These are phyloP conservation scores for Phaeophleospora eucalypticola DNA, from an alignment of 2,329 filamentous ascomycete genomes.

Conservation along the genomic window DNA sequence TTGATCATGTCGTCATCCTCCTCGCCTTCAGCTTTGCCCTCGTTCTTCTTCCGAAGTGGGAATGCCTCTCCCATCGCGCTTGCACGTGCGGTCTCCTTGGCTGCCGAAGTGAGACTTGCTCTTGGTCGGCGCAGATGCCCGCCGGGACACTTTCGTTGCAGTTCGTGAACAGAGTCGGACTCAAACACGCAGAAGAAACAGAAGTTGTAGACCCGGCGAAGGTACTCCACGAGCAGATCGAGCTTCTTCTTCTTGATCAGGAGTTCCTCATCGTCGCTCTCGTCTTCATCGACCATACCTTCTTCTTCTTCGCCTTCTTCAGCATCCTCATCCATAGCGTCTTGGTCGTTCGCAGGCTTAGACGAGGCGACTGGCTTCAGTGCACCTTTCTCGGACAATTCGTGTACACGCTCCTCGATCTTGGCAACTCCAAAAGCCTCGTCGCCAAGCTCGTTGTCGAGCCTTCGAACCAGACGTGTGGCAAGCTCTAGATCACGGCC, in stretches of 20 bases:
- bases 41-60: constrained; percentile 58
- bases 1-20: constrained; percentile 40
- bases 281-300: constrained; percentile 54
- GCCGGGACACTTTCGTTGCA: constrained; percentile 91
- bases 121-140: constrained; percentile 92
- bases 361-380: constrained; percentile 63
- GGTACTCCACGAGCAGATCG: constrained; percentile 91
- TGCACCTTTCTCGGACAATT: constrained; percentile 69
- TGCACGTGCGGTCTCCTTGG: constrained; percentile 79
- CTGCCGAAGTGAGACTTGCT: constrained; percentile 75
- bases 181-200: constrained; percentile 99
- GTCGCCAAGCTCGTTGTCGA: constrained; percentile 77
- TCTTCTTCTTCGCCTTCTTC: constrained; percentile 73
- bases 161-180: constrained; percentile 92
- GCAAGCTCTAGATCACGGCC: constrained; percentile 84
- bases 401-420: constrained; percentile 82
- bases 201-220: constrained; percentile 95
- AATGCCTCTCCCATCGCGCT: constrained; percentile 80
- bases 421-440: constrained; percentile 72
- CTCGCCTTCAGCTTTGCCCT: constrained; percentile 53
- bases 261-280: constrained; percentile 84
- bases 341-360: constrained; percentile 52
- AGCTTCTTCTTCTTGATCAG: constrained; percentile 94
- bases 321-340: constrained; percentile 61
- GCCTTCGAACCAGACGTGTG: constrained; percentile 73